Evolutionary conservation across 192 early-diverging fungal species (phyloP).

Genomic region (Umbelopsis ramanniana): DNA sequence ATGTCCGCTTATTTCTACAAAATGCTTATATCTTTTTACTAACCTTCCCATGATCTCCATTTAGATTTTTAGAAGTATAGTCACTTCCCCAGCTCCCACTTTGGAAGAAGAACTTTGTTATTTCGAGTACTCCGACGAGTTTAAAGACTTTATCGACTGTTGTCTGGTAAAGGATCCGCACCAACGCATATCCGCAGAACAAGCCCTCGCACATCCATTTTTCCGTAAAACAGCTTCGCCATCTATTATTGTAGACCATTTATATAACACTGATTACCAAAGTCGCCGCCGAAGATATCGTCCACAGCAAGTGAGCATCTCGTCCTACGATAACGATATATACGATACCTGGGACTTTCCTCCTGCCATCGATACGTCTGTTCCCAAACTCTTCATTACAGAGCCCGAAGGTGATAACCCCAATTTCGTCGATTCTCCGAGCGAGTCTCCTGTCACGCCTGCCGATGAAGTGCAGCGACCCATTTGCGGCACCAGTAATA

Average conservation of each 20-base stretch:
- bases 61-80: conserved; percentile 33
- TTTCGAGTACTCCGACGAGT: neutral
- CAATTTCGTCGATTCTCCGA: conserved; percentile 12
- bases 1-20: neutral
- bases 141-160: conserved; percentile 29
- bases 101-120: conserved; percentile 4
- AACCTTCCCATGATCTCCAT: neutral
- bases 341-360: conserved; percentile 19
- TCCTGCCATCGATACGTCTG: conserved; percentile 18
- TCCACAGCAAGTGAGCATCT: neutral
- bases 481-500: neutral
- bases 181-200: conserved; percentile 6
- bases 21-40: neutral
- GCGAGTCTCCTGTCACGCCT: conserved; percentile 27
- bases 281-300: neutral
- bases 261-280: conserved; percentile 20
- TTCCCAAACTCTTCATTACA: neutral
- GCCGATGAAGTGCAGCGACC: conserved; percentile 9
- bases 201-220: conserved; percentile 33
- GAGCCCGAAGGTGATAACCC: neutral
- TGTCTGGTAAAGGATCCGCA: conserved; percentile 28
- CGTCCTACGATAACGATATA: neutral
- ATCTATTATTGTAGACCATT: conserved; percentile 16
- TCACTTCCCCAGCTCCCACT: conserved; percentile 21
- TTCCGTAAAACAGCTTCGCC: conserved; percentile 20